Conservation (phyloP, 129 eudicot species). For the Chrysanthemum makinoi region DNA sequence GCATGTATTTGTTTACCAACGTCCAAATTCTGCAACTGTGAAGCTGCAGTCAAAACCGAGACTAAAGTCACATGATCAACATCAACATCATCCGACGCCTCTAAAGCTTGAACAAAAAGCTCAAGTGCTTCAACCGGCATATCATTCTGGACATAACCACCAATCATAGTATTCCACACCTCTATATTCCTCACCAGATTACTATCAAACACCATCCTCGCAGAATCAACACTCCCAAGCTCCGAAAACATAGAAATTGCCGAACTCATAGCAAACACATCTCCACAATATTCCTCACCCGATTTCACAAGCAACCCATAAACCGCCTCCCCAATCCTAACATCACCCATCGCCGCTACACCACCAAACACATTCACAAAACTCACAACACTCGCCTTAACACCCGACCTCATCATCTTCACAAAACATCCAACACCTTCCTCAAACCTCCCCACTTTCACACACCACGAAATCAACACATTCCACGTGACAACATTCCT, state of each 20-base stretch:
- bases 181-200: conserved; percentile 66
- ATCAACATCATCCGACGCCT: conserved; percentile 28
- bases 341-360: conserved; percentile 36
- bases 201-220: conserved; percentile 63
- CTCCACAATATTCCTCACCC: conserved; percentile 53
- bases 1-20: conserved; percentile 66
- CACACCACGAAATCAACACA: conserved; percentile 75
- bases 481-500: conserved; percentile 58
- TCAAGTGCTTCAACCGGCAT: conserved; percentile 56
- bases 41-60: conserved; percentile 66
- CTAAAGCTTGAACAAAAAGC: conserved; percentile 54
- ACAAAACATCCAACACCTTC: conserved; percentile 55
- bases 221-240: conserved; percentile 54
- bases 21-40: conserved; percentile 69
- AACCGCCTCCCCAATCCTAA: conserved; percentile 4
- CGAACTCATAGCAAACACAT: conserved; percentile 67
- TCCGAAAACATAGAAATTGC: conserved; percentile 73
- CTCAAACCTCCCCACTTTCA: conserved; percentile 43
- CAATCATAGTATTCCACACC: conserved; percentile 93
- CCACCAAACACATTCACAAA: too few relatives aligned
- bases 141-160: conserved; percentile 69
- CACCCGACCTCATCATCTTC: too few relatives aligned
- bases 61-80: conserved; percentile 71
- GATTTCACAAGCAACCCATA: conserved; percentile 64
- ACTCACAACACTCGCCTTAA: too few relatives aligned